phyloP scores from a whole-genome alignment of 306 rosid genomes.

The Rosa chinensis region DNA sequence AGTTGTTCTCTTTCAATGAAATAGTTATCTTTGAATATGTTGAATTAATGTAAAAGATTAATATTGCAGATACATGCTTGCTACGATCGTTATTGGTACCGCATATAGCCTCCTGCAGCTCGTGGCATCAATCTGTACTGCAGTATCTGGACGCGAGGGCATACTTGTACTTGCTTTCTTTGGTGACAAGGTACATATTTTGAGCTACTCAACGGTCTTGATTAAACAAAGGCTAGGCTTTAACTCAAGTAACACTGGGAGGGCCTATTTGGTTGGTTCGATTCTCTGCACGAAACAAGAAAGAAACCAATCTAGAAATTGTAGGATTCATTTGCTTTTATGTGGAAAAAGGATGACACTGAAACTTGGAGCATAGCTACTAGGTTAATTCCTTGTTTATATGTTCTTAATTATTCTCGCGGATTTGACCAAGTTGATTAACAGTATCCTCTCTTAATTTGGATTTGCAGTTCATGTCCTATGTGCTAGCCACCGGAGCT shows the following conservation, averaged over 20 bases:
- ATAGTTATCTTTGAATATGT: not conserved
- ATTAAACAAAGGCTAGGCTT: too few species aligned
- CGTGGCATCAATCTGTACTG: slow-evolving; percentile 37
- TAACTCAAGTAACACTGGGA: too few species aligned
- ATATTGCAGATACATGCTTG: slow-evolving; percentile 51
- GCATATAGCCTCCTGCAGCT: slow-evolving; percentile 48
- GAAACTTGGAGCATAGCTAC: not conserved
- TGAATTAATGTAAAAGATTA: not conserved
- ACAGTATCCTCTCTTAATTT: not conserved
- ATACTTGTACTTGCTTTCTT: slow-evolving; percentile 49
- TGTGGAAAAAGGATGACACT: not conserved
- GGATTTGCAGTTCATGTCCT: slow-evolving; percentile 46
- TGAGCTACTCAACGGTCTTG: not conserved
- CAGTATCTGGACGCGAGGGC: slow-evolving; percentile 23
- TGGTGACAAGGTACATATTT: slow-evolving; percentile 58
- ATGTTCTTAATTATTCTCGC: too few species aligned
- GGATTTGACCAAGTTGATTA: too few species aligned
- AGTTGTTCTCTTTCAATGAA: not conserved
- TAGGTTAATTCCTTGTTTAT: not conserved
- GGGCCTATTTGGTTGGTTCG: not conserved
- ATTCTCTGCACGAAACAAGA: too few species aligned
- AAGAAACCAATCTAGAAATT: too few species aligned
- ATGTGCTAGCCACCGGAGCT: slow-evolving; percentile 49
- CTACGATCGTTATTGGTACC: slow-evolving; percentile 48
- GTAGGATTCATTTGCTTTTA: too few species aligned